Evolutionary conservation across 768 basidiomycete genomes (phyloP).

Genomic region (Russula sp.): DNA sequence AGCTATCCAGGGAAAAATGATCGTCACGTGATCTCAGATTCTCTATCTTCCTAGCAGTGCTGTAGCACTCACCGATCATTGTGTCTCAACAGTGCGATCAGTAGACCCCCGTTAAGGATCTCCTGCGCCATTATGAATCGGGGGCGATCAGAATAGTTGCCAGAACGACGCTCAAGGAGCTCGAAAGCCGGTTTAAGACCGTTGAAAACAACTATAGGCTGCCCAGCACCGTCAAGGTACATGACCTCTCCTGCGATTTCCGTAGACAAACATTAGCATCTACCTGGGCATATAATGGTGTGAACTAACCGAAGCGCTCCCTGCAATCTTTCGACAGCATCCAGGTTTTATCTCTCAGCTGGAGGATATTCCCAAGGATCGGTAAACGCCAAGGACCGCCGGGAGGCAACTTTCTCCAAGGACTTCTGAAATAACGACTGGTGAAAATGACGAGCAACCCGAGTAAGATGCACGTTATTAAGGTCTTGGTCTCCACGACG

Average conservation of each 20-base stretch:
- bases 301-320: slow-evolving; percentile 4
- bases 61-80: slow-evolving; percentile 1
- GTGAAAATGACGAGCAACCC: background rate
- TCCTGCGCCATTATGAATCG: slow-evolving; percentile 20
- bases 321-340: slow-evolving; percentile 5
- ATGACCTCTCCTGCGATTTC: slow-evolving; percentile 26
- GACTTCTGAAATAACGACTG: background rate
- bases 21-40: too few species aligned
- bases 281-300: too few species aligned
- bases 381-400: slow-evolving; percentile 6
- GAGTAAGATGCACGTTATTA: background rate
- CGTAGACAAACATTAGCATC: background rate
- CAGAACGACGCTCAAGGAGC: slow-evolving; percentile 33
- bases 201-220: slow-evolving; percentile 25
- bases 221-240: slow-evolving; percentile 29
- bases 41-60: background rate
- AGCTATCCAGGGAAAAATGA: slow-evolving; percentile 32
- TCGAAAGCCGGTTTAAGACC: slow-evolving; percentile 4
- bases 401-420: slow-evolving; percentile 13
- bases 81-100: slow-evolving; percentile 9
- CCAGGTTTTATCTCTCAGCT: slow-evolving; percentile 7
- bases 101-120: slow-evolving; percentile 14
- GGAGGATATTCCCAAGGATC: slow-evolving; percentile 10
- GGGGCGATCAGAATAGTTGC: slow-evolving; percentile 35
- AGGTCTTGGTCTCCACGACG: background rate